phyloP scores from a whole-genome alignment of 169 alveolate genomes.

The Plasmodium relictum region DNA sequence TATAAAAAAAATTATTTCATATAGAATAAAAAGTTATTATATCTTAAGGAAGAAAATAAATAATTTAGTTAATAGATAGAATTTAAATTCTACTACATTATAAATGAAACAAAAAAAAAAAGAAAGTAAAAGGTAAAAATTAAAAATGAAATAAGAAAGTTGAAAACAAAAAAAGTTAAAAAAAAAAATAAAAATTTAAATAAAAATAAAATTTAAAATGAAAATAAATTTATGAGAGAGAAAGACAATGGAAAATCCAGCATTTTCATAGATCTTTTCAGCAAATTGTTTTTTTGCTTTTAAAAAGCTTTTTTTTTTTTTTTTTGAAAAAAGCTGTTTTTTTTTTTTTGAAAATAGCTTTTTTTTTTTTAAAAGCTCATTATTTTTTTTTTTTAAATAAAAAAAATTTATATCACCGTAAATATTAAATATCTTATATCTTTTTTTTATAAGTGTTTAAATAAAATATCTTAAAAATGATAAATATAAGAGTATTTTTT shows the following conservation, averaged over 20 bases:
- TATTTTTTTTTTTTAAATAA: neutral
- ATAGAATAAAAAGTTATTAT: constrained; percentile 15
- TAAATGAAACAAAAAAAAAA: neutral
- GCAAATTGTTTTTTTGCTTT: too few relatives aligned
- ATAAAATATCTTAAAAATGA: too few relatives aligned
- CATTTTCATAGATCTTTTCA: neutral
- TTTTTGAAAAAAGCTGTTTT: neutral
- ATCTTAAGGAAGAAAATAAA: too few relatives aligned
- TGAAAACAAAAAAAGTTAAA: neutral
- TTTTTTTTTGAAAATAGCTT: neutral
- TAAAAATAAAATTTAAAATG: neutral
- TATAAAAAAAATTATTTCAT: constrained; percentile 1
- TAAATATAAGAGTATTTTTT: too few relatives aligned
- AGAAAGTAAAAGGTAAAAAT: neutral
- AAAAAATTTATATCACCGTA: too few relatives aligned
- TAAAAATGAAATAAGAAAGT: neutral
- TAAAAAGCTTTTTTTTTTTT: neutral
- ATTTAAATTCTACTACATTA: constrained; percentile 4
- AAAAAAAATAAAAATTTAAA: neutral
- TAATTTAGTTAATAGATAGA: neutral
- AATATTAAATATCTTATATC: too few relatives aligned
- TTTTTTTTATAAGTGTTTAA: too few relatives aligned
- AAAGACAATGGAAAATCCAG: neutral
- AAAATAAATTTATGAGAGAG: neutral
- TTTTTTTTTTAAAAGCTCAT: neutral